Evolutionary conservation across 78 protist species (phyloP).

Genomic region (Salpingoeca rosetta): DNA sequence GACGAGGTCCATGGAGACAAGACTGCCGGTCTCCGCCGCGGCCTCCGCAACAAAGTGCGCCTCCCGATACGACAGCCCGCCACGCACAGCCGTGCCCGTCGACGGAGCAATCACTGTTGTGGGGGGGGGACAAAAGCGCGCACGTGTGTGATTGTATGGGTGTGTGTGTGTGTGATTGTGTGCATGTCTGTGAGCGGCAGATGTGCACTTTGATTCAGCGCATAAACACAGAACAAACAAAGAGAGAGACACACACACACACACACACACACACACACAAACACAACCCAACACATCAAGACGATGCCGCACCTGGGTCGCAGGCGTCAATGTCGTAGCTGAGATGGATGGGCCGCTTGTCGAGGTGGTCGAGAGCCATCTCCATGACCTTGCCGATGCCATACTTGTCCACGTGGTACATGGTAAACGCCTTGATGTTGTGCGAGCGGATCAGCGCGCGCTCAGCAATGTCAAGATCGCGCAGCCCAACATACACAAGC

Average conservation of each 20-base stretch:
- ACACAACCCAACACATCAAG: constrained; percentile 9
- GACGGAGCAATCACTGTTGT: constrained; percentile 2
- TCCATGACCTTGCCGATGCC: constrained; percentile 26
- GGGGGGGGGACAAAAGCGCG: too few relatives aligned
- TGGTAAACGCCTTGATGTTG: constrained; percentile 6
- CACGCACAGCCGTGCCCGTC: constrained; percentile 15
- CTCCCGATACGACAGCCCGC: constrained; percentile 31
- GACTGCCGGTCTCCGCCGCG: not conserved
- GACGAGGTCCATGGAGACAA: constrained; percentile 20
- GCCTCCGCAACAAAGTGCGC: constrained; percentile 22
- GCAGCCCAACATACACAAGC: constrained; percentile 28
- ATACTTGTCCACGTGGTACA: constrained; percentile 18
- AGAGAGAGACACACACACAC: not conserved
- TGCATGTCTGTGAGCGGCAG: too few relatives aligned
- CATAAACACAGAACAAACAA: too few relatives aligned
- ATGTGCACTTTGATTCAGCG: too few relatives aligned
- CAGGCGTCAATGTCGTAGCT: constrained; percentile 31
- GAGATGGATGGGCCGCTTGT: constrained; percentile 20
- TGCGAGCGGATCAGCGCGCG: not conserved
- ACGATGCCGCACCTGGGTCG: too few relatives aligned
- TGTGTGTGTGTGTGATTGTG: too few relatives aligned
- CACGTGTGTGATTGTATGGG: too few relatives aligned
- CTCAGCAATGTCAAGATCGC: constrained; percentile 29
- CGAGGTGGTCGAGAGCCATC: constrained; percentile 1
- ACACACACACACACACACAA: not conserved